A percentile compares a stretch with the other conserved stretches of the same genome.
phyloP scores from a whole-genome alignment of 257 asterid species.

The Capsicum baccatum region DNA sequence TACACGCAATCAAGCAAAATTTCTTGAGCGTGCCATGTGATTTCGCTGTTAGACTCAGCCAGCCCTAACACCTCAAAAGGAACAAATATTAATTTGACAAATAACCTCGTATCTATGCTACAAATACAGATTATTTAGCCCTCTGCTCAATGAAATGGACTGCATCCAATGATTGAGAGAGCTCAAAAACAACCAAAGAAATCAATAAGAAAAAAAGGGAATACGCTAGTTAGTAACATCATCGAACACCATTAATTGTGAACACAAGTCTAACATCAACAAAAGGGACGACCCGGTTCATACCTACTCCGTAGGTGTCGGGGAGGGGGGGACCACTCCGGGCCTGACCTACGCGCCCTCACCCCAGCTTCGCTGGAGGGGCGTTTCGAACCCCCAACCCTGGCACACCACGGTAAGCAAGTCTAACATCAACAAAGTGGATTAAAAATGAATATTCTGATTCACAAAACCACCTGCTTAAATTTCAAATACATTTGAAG shows the following conservation, averaged over 20 bases:
- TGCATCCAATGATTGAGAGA: background rate
- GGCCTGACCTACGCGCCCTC: too few species aligned
- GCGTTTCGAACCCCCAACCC: too few species aligned
- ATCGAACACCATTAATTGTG: background rate
- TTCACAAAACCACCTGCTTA: background rate
- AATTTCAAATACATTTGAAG: conserved; percentile 17
- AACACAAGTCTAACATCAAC: conserved; percentile 25
- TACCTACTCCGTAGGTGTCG: too few species aligned
- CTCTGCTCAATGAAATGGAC: background rate
- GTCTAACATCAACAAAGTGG: conserved; percentile 23
- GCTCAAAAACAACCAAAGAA: background rate
- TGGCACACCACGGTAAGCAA: too few species aligned
- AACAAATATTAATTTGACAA: conserved; percentile 5
- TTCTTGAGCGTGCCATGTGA: background rate
- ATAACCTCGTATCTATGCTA: background rate
- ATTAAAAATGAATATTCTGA: background rate
- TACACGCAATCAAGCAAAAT: background rate
- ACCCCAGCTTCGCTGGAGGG: too few species aligned
- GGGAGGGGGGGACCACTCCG: too few species aligned
- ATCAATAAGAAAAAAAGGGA: conserved; percentile 12
- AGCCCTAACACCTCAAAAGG: background rate
- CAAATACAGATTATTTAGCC: background rate
- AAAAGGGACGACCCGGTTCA: too few species aligned
- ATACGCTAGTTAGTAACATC: background rate
- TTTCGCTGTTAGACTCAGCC: background rate